Conservation (phyloP, 2,329 filamentous ascomycete genomes). For the Fusarium coffeatum region DNA sequence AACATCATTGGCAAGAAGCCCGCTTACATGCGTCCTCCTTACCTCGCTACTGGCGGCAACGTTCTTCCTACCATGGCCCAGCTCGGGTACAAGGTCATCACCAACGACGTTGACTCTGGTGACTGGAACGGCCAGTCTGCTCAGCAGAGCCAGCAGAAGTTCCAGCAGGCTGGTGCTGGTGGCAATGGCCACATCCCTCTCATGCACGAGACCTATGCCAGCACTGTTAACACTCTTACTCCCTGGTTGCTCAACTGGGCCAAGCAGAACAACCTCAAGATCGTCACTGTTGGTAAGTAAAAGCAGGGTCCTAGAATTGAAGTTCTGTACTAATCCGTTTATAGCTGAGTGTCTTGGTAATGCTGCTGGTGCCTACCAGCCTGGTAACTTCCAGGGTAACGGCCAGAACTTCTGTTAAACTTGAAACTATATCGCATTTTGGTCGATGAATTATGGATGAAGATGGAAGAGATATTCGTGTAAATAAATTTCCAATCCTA, state of each 20-base stretch:
- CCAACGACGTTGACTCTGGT: slow-evolving; percentile 70
- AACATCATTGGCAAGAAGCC: slow-evolving; percentile 63
- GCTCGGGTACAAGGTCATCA: slow-evolving; percentile 70
- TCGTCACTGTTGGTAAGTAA: slow-evolving; percentile 63
- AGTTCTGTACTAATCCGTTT: background rate
- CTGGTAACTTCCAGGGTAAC: slow-evolving; percentile 28
- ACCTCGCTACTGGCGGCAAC: slow-evolving; percentile 60
- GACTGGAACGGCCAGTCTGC: slow-evolving; percentile 69
- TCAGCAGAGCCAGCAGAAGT: slow-evolving; percentile 63
- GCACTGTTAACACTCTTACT: slow-evolving; percentile 61
- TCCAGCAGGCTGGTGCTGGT: slow-evolving; percentile 57
- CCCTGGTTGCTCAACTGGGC: slow-evolving; percentile 64
- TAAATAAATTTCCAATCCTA: background rate
- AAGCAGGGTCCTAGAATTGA: rapidly evolving
- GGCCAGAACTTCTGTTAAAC: slow-evolving; percentile 24
- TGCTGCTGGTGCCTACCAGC: slow-evolving; percentile 26
- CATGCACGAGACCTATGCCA: slow-evolving; percentile 66
- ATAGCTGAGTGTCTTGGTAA: slow-evolving; percentile 35
- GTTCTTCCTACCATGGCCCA: slow-evolving; percentile 56
- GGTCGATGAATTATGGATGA: background rate
- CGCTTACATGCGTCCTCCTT: slow-evolving; percentile 62
- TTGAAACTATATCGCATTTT: background rate
- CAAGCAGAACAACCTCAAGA: slow-evolving; percentile 58
- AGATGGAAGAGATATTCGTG: background rate
- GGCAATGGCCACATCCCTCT: slow-evolving; percentile 66